These are phyloP conservation scores for Alternaria brassicae DNA, from an alignment of 2,329 filamentous ascomycete species.

Conservation along the genomic window DNA sequence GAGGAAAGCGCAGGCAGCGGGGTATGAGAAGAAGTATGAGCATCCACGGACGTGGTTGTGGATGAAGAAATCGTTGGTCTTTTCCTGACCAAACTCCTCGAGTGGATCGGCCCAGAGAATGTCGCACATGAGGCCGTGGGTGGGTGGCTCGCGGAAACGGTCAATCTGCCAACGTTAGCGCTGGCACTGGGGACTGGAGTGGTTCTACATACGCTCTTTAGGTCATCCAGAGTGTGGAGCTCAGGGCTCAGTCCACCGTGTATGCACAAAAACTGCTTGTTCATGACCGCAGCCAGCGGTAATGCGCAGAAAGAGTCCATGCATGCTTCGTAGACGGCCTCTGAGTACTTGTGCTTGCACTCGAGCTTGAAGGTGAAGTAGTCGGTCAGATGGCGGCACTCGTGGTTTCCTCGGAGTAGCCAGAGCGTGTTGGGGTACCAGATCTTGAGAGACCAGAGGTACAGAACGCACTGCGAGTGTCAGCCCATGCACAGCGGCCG, in stretches of 20 bases:
- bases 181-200: background rate
- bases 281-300: conserved; percentile 96
- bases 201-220: conserved; percentile 73
- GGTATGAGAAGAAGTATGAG: conserved; percentile 99
- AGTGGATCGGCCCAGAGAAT: conserved; percentile 98
- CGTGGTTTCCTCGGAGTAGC: conserved; percentile 96
- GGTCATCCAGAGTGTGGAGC: conserved; percentile 91
- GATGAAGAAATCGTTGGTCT: conserved; percentile 95
- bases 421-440: conserved; percentile 98
- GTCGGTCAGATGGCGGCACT: conserved; percentile 97
- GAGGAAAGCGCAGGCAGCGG: conserved; percentile 93
- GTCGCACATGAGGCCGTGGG: conserved; percentile 98
- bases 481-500: conserved; percentile 30
- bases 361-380: conserved; percentile 99
- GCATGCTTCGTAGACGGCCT: conserved; percentile 94
- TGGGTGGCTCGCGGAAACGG: conserved; percentile 95
- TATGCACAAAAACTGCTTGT: conserved; percentile 99
- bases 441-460: conserved; percentile 98
- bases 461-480: conserved; percentile 78
- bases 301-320: conserved; percentile 97
- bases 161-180: conserved; percentile 72
- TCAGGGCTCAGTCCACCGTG: conserved; percentile 96
- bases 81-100: conserved; percentile 98
- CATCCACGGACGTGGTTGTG: conserved; percentile 99
- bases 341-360: conserved; percentile 99